Evolutionary conservation across 441 rosid species (phyloP), one percentile per base, ranked within the genome.

Genomic region (Codiaeum variegatum): DNA sequence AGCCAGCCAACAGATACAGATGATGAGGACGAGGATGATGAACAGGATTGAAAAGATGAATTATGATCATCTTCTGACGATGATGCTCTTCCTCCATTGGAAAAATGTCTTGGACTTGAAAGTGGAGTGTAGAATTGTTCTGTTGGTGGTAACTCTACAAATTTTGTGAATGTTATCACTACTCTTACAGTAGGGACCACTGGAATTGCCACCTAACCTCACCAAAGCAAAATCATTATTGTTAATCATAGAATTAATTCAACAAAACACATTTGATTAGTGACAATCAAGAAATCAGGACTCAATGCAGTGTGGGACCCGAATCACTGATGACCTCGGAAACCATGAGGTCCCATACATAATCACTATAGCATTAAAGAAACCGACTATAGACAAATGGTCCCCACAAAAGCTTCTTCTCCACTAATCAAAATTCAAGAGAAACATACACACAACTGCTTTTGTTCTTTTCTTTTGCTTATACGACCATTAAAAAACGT

Each of bases 131-230:
- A 86, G 83, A 92, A 94, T 34, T 87, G 81, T 13, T 94, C 97
- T 1, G 83, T 71, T 3, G 97, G 82, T 49, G 52, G 92, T 15
- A 92, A 90, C 67, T 88, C 90, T 6, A 87, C 81, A 58, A 92
- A 94, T 73, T 92, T 94, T 8, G 91, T 90, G 84, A 94, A 94
- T 1, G 98, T 89, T 40, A 94, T 86, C 67, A 94, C 91, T 74
- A 92, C 93, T 70, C 92, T 87, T 74, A 94, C 97, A 0, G 98
- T 90, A 0, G 98, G 97, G 21, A 94, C 90, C 77, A 94, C 97
- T 67, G 98, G 98, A 69, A 90, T 92, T 0, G 97, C 95, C 65
- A 94, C 78, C 98, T 94, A 91, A 26, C 6, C 64, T 70, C 77
- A 72, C 67, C 76, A 68, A 40, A 64, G 71, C 16, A 24, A 62